A percentile compares a stretch with the other conserved stretches of the same genome.
Evolutionary conservation across 805 yeast species (phyloP).

Genomic region (Ogataea ramenticola): DNA sequence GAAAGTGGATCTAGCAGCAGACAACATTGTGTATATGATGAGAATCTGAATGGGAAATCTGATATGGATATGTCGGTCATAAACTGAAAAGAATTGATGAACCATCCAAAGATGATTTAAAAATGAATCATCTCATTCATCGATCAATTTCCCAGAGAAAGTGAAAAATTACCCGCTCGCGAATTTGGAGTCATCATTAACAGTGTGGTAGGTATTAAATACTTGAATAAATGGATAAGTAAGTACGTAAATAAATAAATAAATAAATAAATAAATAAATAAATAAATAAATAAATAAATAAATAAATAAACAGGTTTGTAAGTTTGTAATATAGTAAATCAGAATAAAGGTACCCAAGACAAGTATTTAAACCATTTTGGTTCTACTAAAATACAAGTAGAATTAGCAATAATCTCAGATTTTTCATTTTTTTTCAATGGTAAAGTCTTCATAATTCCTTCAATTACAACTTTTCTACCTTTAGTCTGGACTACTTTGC

Average conservation of each 20-base stretch:
- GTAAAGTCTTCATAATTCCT: conserved; percentile 55
- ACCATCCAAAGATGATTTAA: neutral
- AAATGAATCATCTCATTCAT: too few species aligned
- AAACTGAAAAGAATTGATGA: neutral
- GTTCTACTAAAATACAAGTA: conserved; percentile 71
- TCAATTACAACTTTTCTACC: conserved; percentile 80
- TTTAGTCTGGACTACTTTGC: conserved; percentile 54
- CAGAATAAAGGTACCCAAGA: conserved; percentile 40
- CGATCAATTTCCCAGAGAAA: neutral
- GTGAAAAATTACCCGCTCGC: neutral
- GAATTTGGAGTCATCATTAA: too few species aligned
- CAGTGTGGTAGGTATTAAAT: neutral
- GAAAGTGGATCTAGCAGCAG: neutral
- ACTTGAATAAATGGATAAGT: neutral
- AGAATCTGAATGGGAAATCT: too few species aligned
- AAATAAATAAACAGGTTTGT: neutral
- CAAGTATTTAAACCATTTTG: conserved; percentile 77
- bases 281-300: too few species aligned
- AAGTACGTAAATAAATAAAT: too few species aligned
- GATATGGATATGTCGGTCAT: neutral
- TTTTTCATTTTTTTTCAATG: conserved; percentile 13
- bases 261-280: too few species aligned
- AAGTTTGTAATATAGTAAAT: neutral
- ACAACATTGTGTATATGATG: neutral
- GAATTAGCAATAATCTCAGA: conserved; percentile 42